Base-by-base conservation (phyloP, 2,329 filamentous ascomycete genomes). In the Verticillium tricorpus region DNA sequence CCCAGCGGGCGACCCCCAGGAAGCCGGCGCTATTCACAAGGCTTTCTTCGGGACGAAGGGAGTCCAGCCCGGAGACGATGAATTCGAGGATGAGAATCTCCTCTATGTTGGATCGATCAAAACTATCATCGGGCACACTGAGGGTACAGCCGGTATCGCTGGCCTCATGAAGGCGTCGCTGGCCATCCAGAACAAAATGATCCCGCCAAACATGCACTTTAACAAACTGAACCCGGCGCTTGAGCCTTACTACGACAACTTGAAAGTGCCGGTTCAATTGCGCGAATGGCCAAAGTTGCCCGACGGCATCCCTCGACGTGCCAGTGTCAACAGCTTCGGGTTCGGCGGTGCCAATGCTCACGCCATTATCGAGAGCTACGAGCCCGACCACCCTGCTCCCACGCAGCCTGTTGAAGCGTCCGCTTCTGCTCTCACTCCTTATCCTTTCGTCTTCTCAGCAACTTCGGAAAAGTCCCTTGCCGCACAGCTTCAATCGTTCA, bases 1-100 rank as follows among this genome's bases (percentile, higher is more conserved):
- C 2, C 61, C 65, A 6, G 69, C 69, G 0, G 78, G 77, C 1
- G 77, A 80, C 60, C 73, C 75, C 0, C 63, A 71, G 7, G 77
- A 79, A 52, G 70, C 72, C 5, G 55, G 60, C 1, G 75, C 74
- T 2, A 69, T 79, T 6, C 6, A 14, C 11, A 15, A 5, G 1
- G 62, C 58, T 5, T 63, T 65, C 57, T 60, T 61, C 15, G 73
- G 54, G 81, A 81, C 28, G 28, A 28, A 28, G 28, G 28, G 28
- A 28, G 28, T 28, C 28, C 28, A 28, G 28, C 4, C 28, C 28
- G 28, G 28, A 28, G 28, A 28, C 28, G 28, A 28, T 28, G 28
- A 28, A 28, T 28, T 28, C 28, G 28, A 28, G 28, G 80, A 66
- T 45, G 31, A 59, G 0, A 64, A 39, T 11, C 32, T 63, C 7